Conservation (phyloP, 495 filamentous ascomycete genomes). For the Venustampulla echinocandica region DNA sequence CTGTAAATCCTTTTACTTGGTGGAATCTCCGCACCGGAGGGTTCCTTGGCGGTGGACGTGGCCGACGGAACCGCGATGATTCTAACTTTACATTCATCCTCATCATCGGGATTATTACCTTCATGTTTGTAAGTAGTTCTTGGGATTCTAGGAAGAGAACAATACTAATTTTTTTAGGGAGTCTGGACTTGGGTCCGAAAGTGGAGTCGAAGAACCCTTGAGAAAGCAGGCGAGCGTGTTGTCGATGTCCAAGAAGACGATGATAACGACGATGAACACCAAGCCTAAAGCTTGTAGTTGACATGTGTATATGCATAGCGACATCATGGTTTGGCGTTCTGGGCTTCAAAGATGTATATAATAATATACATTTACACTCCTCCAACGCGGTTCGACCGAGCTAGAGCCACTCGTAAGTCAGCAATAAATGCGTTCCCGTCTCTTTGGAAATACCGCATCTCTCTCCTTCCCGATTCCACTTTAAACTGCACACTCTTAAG, state of each 20-base stretch:
- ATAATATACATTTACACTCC: neutral
- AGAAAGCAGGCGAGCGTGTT: constrained; percentile 68
- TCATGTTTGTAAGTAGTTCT: constrained; percentile 61
- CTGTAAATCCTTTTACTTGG: constrained; percentile 67
- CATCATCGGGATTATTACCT: constrained; percentile 68
- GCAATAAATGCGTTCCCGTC: no score
- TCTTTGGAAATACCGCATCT: no score
- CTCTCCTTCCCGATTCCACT: constrained; percentile 9
- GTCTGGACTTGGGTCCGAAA: constrained; percentile 72
- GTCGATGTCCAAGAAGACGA: constrained; percentile 74
- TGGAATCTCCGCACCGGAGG: constrained; percentile 55
- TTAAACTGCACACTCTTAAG: constrained; percentile 77
- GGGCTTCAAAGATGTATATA: neutral
- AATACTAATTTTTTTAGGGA: constrained; percentile 41
- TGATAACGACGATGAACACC: constrained; percentile 58
- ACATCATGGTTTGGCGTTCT: neutral
- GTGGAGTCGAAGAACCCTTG: constrained; percentile 58
- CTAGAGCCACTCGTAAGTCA: no score
- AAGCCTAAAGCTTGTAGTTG: constrained; percentile 4
- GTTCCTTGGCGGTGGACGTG: constrained; percentile 37
- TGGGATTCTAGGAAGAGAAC: constrained; percentile 3
- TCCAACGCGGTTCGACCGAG: no score
- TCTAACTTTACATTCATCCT: constrained; percentile 70
- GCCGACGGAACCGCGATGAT: constrained; percentile 57
- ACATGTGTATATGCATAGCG: no score